Evolutionary conservation across 1,139 yeast genomes (phyloP), one percentile per base, ranked within the genome.

Genomic region (Debaryomyces sp.): DNA sequence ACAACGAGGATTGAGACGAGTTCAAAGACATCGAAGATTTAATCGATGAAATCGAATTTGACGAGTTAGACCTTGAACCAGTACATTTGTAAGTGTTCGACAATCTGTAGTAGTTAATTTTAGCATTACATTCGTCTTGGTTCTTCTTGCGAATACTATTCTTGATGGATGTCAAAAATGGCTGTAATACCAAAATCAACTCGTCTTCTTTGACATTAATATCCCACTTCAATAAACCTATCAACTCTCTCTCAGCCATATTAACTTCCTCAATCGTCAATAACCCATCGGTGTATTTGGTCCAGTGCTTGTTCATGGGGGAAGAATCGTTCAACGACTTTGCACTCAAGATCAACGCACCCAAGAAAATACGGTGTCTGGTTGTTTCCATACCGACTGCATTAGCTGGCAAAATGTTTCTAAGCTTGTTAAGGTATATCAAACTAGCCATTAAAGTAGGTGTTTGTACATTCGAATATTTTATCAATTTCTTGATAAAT

Each of bases 301-400:
- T 87, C 99, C 99, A 94, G 73, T 92, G 97, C 70, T 87, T 91
- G 71, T 94, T 94, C 67, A 92, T 80, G 44, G 98, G 99, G 15
- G 95, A 85, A 3, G 96, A 86, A 71, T 94, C 99, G 68, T 94
- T 94, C 55, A 92, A 80, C 54, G 85, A 85, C 71, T 94, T 94
- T 22, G 98, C 97, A 35, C 96, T 88, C 52, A 94, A 74, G 46
- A 94, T 89, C 53, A 94, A 77, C 40, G 96, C 83, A 0, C 97
- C 96, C 49, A 94, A 74, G 57, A 94, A 92, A 51, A 94, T 89
- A 53, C 98, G 79, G 71, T 94, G 98, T 63, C 96, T 82, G 5
- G 98, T 91, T 50, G 97, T 89, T 57, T 89, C 90, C 81, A 92
- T 89, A 22, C 98, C 98, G 51, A 87, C 82, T 18, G 96, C 96